Percentiles rank a stretch among this genome's conserved stretches.
phyloP scores from a whole-genome alignment of 495 filamentous ascomycete species.

The Podospora tetraspora region DNA sequence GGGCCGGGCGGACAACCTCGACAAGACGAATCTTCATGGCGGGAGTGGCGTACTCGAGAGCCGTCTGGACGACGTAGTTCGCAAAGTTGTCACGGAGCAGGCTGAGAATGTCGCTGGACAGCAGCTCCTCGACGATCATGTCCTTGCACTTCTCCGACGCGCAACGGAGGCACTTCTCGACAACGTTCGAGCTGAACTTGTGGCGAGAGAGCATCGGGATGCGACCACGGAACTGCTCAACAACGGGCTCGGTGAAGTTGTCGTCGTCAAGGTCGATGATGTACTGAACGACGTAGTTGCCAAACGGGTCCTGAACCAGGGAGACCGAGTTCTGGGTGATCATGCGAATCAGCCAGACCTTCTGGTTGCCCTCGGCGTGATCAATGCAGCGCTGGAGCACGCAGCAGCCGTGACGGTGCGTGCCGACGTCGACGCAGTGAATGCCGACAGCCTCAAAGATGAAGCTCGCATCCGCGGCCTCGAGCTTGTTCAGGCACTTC shows the following conservation, averaged over 20 bases:
- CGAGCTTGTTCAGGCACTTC: slow-evolving; percentile 93
- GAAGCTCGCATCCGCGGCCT: slow-evolving; percentile 76
- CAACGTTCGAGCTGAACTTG: slow-evolving; percentile 98
- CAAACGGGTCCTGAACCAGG: slow-evolving; percentile 93
- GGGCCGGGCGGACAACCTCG: slow-evolving; percentile 74
- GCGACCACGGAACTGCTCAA: slow-evolving; percentile 66
- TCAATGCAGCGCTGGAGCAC: slow-evolving; percentile 97
- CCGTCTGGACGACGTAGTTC: slow-evolving; percentile 98
- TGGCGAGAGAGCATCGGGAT: slow-evolving; percentile 80
- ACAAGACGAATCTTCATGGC: slow-evolving; percentile 66
- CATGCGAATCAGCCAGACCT: slow-evolving; percentile 73
- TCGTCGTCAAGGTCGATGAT: slow-evolving; percentile 87
- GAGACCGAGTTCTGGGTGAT: slow-evolving; percentile 77
- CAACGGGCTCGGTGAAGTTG: slow-evolving; percentile 77
- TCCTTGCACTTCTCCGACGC: slow-evolving; percentile 51
- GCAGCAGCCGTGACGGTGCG: slow-evolving; percentile 96
- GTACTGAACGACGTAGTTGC: slow-evolving; percentile 98
- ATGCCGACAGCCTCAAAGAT: slow-evolving; percentile 90
- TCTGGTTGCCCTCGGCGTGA: slow-evolving; percentile 85
- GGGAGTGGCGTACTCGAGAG: slow-evolving; percentile 74
- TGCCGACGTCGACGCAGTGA: slow-evolving; percentile 84
- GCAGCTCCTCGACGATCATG: slow-evolving; percentile 77
- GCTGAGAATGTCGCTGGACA: slow-evolving; percentile 73
- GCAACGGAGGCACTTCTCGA: slow-evolving; percentile 93
- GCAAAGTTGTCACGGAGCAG: slow-evolving; percentile 86